phyloP scores from a whole-genome alignment of 2,329 filamentous ascomycete species.

The Alternaria angustiovoidea region DNA sequence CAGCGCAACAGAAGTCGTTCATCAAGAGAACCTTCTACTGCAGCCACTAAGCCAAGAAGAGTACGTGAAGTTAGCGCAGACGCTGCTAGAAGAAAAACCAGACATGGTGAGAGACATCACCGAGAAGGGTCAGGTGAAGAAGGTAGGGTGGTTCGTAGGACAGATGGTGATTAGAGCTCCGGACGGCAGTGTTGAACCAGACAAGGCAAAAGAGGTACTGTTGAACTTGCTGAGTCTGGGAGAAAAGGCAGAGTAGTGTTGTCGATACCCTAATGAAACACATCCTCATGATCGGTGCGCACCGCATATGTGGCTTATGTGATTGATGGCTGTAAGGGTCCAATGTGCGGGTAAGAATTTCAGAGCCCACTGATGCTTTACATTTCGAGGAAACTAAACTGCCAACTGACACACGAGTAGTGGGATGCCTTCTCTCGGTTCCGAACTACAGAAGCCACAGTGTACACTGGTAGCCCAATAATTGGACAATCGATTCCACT shows the following conservation, averaged over 20 bases:
- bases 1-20: slow-evolving; percentile 62
- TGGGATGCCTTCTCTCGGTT: background rate
- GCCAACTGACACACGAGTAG: background rate
- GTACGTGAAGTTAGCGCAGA: slow-evolving; percentile 63
- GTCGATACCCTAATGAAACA: slow-evolving; percentile 11
- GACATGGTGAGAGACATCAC: slow-evolving; percentile 68
- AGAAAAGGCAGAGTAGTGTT: background rate
- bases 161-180: slow-evolving; percentile 70
- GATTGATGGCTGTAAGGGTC: slow-evolving; percentile 3
- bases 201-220: slow-evolving; percentile 64
- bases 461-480: background rate
- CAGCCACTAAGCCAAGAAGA: slow-evolving; percentile 63
- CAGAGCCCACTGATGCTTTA: slow-evolving; percentile 5
- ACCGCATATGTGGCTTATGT: background rate
- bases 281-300: background rate
- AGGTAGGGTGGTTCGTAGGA: slow-evolving; percentile 73
- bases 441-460: background rate
- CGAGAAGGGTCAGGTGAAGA: slow-evolving; percentile 67
- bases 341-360: background rate
- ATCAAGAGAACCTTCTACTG: slow-evolving; percentile 64
- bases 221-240: slow-evolving; percentile 54
- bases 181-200: slow-evolving; percentile 69
- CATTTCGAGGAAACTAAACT: background rate
- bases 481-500: background rate
- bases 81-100: slow-evolving; percentile 62